phyloP scores from a whole-genome alignment of 2,329 filamentous ascomycete genomes.

The Pezicula carpinea region DNA sequence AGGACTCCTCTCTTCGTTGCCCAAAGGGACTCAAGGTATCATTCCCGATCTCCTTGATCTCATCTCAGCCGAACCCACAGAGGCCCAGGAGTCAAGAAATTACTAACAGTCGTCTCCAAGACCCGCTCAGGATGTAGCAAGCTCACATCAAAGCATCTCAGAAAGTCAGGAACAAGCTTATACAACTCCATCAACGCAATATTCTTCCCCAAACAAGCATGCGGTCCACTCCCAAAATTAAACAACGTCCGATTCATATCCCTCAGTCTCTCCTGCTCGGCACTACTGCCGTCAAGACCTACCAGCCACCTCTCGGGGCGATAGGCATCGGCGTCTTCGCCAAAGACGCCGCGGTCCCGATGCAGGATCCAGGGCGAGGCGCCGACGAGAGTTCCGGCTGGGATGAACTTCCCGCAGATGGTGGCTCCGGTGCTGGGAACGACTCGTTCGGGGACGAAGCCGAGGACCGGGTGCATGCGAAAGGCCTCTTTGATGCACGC shows the following conservation, averaged over 20 bases:
- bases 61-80: too few species aligned
- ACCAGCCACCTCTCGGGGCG: conserved; percentile 45
- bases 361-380: conserved; percentile 18
- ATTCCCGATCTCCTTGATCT: too few species aligned
- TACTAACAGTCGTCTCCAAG: too few species aligned
- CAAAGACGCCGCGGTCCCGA: conserved; percentile 41
- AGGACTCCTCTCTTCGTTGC: too few species aligned
- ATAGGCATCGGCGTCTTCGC: conserved; percentile 40
- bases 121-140: too few species aligned
- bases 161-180: too few species aligned
- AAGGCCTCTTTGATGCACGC: conserved; percentile 39
- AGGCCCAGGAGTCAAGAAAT: too few species aligned
- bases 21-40: too few species aligned
- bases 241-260: conserved; percentile 3
- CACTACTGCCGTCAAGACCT: too few species aligned
- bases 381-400: conserved; percentile 15
- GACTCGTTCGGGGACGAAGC: conserved; percentile 33
- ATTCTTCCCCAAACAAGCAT: conserved; percentile 1
- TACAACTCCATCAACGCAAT: too few species aligned
- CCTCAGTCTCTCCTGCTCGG: neutral
- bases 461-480: conserved; percentile 35
- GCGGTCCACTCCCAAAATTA: conserved; percentile 2
- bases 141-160: too few species aligned
- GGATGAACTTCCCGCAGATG: conserved; percentile 11
- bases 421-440: conserved; percentile 30